phyloP scores from a whole-genome alignment of 1,284 basidiomycete genomes.

The Coniferiporia weirii region DNA sequence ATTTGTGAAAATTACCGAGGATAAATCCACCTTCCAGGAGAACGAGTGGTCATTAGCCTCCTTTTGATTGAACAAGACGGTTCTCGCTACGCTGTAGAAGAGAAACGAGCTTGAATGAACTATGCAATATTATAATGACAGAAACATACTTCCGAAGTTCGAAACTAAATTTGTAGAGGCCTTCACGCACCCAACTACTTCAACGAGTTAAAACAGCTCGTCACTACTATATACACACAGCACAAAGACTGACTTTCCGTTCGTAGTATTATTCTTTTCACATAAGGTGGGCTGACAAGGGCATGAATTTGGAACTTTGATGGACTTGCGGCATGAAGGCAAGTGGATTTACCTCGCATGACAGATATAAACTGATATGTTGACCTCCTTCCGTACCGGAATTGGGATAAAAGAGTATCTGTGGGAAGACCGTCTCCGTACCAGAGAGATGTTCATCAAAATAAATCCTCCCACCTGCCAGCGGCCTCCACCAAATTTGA shows the following conservation, averaged over 20 bases:
- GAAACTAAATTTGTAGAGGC: constrained; percentile 79
- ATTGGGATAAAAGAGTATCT: constrained; percentile 81
- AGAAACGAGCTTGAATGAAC: constrained; percentile 6
- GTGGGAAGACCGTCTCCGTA: constrained; percentile 12
- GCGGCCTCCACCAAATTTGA: constrained; percentile 58
- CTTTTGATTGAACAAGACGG: constrained; percentile 54
- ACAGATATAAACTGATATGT: constrained; percentile 72
- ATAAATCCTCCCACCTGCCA: constrained; percentile 52
- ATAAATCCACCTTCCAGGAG: constrained; percentile 56
- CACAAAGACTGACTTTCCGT: constrained; percentile 46
- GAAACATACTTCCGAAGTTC: constrained; percentile 62
- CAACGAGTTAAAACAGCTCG: background rate
- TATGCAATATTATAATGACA: constrained; percentile 6
- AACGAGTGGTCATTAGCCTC: constrained; percentile 84
- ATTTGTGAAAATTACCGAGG: background rate
- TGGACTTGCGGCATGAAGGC: background rate
- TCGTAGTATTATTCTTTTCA: constrained; percentile 63
- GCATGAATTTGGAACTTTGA: background rate
- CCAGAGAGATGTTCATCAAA: background rate
- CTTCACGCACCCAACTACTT: constrained; percentile 74
- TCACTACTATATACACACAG: background rate
- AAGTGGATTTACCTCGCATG: constrained; percentile 59
- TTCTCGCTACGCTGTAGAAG: constrained; percentile 41
- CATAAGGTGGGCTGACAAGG: constrained; percentile 59
- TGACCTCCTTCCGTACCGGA: constrained; percentile 53